These are phyloP conservation scores for Boletus edulis DNA, from an alignment of 768 basidiomycete species.

Conservation along the genomic window DNA sequence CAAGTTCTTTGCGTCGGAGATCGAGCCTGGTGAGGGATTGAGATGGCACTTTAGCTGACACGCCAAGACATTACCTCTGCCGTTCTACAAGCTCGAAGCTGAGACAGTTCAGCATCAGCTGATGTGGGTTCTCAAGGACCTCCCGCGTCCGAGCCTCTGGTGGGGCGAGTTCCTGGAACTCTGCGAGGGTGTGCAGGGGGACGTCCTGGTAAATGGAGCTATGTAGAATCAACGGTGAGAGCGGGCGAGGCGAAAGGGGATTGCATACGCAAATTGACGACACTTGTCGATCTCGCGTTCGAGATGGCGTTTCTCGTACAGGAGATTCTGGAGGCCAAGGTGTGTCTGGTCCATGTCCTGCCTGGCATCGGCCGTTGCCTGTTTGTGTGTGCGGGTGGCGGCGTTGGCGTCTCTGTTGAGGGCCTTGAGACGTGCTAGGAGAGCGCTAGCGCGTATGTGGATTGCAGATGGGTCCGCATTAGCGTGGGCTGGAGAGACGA, in stretches of 20 bases:
- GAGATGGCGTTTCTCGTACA: conserved; percentile 87
- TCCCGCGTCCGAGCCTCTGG: conserved; percentile 60
- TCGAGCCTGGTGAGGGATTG: conserved; percentile 54
- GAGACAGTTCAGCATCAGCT: conserved; percentile 84
- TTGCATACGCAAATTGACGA: conserved; percentile 77
- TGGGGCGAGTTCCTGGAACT: conserved; percentile 70
- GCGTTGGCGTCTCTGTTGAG: conserved; percentile 74
- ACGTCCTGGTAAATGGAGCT: conserved; percentile 91
- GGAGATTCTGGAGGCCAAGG: conserved; percentile 80
- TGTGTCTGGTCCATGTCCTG: conserved; percentile 91
- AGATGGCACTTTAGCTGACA: conserved; percentile 4
- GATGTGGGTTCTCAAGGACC: conserved; percentile 67
- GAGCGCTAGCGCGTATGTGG: conserved; percentile 67
- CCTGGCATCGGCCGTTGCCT: conserved; percentile 68
- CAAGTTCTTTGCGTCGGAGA: conserved; percentile 63
- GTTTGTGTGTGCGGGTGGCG: conserved; percentile 68
- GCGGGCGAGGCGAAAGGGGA: background rate
- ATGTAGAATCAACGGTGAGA: conserved; percentile 2
- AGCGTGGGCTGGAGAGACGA: conserved; percentile 54
- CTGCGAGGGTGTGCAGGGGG: conserved; percentile 65
- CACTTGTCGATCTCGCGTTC: conserved; percentile 93
- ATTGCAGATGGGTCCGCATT: conserved; percentile 40
- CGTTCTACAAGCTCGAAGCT: conserved; percentile 87
- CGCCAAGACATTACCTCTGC: conserved; percentile 56
- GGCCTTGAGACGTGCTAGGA: conserved; percentile 77